Base-by-base conservation (phyloP, 1,139 yeast species). In the Pichia sp. region DNA sequence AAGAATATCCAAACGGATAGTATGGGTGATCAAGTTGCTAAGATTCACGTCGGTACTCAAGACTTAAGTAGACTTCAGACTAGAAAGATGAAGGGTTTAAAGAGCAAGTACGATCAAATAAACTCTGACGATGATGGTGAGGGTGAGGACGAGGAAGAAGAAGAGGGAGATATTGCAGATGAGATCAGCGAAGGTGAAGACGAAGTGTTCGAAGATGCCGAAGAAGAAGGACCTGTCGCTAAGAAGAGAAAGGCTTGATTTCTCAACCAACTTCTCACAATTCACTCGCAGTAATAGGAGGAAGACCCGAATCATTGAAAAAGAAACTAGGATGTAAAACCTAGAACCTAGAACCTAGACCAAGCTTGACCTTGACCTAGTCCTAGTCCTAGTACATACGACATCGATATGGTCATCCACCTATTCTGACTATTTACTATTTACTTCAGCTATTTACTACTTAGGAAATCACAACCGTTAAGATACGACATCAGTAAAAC, bases 41-140 rank as follows among this genome's bases (percentile, higher is more conserved):
- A 91, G 64, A 77, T 91, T 52, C 98, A 91, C 59, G 82, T 91
- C 62, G 97, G 96, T 63, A 81, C 81, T 61, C 99, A 91, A 69
- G 97, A 91, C 59, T 69, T 93, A 59, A 70, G 74, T 56, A 81
- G 80, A 60, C 64, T 91, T 58, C 98, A 91, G 64, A 88, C 98
- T 11, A 78, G 98, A 66, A 91, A 91, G 76, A 85, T 91, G 96
- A 93, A 93, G 72, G 99, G 98, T 58, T 72, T 91, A 56, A 93
- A 93, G 67, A 69, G 86, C 40, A 78, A 72, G 59, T 87, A 69
- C 50, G 96, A 86, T 56, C 96, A 86, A 61, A 63, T 58, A 13
- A 64, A 60, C n/a, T 81, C 69, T 27, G 81, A 72, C 20, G 74
- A 66, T 33, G 75, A 67, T 16, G 62, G 62, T 37, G 62, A 64